Percentiles rank a stretch among this genome's conserved stretches.
Evolutionary conservation across 768 basidiomycete species (phyloP).

Genomic region (Porphyrellus cyaneotinctus): DNA sequence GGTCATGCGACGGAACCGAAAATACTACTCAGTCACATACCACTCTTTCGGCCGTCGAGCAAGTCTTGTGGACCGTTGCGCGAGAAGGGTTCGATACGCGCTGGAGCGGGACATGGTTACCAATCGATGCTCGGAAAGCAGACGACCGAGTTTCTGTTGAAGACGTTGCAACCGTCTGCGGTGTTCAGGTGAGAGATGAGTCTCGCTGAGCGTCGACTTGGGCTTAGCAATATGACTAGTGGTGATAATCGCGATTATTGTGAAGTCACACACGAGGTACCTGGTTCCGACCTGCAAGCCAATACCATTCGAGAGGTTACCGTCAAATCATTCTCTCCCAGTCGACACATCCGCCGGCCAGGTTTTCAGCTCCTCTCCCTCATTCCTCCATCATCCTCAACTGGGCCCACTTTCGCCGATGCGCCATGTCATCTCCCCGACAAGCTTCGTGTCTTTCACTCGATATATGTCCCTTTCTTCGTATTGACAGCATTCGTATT

Average conservation of each 20-base stretch:
- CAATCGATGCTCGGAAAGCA: slow-evolving; percentile 80
- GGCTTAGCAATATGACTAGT: slow-evolving; percentile 32
- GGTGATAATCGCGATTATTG: slow-evolving; percentile 94
- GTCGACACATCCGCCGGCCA: slow-evolving; percentile 64
- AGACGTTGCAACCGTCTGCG: slow-evolving; percentile 56
- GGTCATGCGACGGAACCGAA: slow-evolving; percentile 20
- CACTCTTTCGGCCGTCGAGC: slow-evolving; percentile 69
- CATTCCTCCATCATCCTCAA: slow-evolving; percentile 35
- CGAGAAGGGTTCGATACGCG: slow-evolving; percentile 66
- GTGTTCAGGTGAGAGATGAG: slow-evolving; percentile 63
- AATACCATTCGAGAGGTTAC: slow-evolving; percentile 68
- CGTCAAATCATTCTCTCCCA: slow-evolving; percentile 81
- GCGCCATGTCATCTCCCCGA: slow-evolving; percentile 78
- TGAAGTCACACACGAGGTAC: slow-evolving; percentile 56
- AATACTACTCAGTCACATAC: slow-evolving; percentile 83
- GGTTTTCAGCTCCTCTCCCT: slow-evolving; percentile 85
- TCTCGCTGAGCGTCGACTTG: not conserved
- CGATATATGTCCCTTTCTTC: slow-evolving; percentile 62
- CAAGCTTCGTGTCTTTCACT: slow-evolving; percentile 54
- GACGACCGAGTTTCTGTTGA: slow-evolving; percentile 69
- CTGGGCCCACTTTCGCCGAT: slow-evolving; percentile 51
- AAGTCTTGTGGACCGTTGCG: slow-evolving; percentile 74
- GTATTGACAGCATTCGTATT: slow-evolving; percentile 49
- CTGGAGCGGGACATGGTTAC: slow-evolving; percentile 77
- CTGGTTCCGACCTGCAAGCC: slow-evolving; percentile 20